Base-by-base conservation (phyloP, 2,329 filamentous ascomycete species). In the Aspergillus sp. region DNA sequence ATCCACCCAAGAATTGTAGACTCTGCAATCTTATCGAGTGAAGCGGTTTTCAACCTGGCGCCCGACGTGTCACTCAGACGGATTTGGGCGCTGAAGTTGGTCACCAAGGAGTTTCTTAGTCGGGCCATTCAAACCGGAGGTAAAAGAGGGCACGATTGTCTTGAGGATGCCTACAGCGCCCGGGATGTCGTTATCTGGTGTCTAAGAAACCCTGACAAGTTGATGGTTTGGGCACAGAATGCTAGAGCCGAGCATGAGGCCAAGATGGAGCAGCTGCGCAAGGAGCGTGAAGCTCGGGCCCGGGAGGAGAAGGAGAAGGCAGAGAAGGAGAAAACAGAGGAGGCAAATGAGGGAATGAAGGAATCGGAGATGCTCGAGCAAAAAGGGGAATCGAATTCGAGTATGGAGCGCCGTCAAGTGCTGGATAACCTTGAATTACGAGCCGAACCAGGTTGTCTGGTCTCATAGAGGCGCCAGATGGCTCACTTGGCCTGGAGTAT, bases 241-340 rank as follows among this genome's bases (percentile, higher is more conserved):
- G 47, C 54, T 24, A 47, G 48, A 20, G 42, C 30, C 5, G 20
- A 51, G 18, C 17, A 51, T 32, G 34, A 45, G 24, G 13, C 39
- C 34, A 44, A 47, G 22, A 49, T 51, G 42, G 47, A 56, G 24
- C 47, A 56, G 13, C 5, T 52, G 5, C 43, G 13, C 12, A 41
- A 42, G 49, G 17, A 52, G 30, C 20, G 18, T n/a, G 22, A 51
- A 13, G 48, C 20, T 30, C 24, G 22, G 22, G 20, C 36, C 24
- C 41, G 34, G 22, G 18, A 53, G 24, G 30, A 44, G 26, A 44
- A 44, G 24, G 15, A 53, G 39, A 32, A 52, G 26, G 39, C 15
- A 36, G 47, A 36, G 34, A 43, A 15, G n/a, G 85, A 91, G 68
- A 30, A 30, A 30, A 3, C 26, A 30, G 92, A 96, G 1, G 32